Conservation (phyloP, 345 rosid species). For the Gossypium rotundifolium region DNA sequence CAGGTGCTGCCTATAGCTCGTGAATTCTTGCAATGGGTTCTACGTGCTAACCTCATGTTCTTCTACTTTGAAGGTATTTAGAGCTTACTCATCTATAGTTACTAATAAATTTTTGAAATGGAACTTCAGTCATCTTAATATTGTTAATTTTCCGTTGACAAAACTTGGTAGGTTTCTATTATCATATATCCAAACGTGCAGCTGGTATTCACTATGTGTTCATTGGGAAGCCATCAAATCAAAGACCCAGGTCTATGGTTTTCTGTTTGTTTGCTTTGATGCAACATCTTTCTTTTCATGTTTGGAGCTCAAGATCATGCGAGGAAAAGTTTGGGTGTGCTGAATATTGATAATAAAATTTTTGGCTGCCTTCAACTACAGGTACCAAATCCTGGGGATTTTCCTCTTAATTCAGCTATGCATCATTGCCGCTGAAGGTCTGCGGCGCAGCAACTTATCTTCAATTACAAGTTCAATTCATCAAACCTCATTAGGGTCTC, state of each 20-base stretch:
- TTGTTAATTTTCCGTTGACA: neutral
- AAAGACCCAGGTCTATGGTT: slow-evolving; percentile 70
- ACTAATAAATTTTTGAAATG: neutral
- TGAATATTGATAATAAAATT: neutral
- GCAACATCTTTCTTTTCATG: neutral
- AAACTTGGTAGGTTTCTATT: slow-evolving; percentile 59
- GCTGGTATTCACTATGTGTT: slow-evolving; percentile 80
- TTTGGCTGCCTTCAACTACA: slow-evolving; percentile 29
- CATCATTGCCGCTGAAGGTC: slow-evolving; percentile 78
- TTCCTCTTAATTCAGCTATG: slow-evolving; percentile 91
- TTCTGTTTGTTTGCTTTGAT: neutral
- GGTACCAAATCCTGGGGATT: slow-evolving; percentile 87
- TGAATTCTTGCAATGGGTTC: slow-evolving; percentile 69
- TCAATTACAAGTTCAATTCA: slow-evolving; percentile 80
- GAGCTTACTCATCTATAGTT: neutral
- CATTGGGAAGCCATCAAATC: slow-evolving; percentile 88
- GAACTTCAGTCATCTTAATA: neutral
- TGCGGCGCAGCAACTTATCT: slow-evolving; percentile 74
- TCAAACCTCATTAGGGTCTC: slow-evolving; percentile 53
- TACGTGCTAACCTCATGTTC: slow-evolving; percentile 88
- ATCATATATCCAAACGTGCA: slow-evolving; percentile 87
- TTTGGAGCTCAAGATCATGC: neutral
- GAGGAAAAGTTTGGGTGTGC: neutral
- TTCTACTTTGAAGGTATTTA: slow-evolving; percentile 91
- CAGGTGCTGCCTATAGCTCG: slow-evolving; percentile 78